These are phyloP conservation scores for Nicotiana undulata DNA, from an alignment of 257 asterid species.

Conservation along the genomic window DNA sequence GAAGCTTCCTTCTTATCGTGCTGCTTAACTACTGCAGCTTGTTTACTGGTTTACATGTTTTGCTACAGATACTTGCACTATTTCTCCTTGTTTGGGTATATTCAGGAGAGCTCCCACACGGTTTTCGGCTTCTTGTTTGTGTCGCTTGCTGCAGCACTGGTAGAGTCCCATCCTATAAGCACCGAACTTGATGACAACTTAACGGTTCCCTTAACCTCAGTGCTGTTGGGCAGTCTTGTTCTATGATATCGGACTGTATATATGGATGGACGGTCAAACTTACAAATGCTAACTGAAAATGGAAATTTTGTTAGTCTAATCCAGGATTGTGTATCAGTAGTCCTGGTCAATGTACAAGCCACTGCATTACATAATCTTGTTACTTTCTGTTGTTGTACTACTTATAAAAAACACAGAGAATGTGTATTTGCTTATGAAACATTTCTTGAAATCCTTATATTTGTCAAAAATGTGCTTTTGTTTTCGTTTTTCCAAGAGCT, in stretches of 20 bases:
- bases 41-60: slow-evolving; percentile 14
- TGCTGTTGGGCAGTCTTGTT: slow-evolving; percentile 55
- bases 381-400: background rate
- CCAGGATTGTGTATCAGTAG: background rate
- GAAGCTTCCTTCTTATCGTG: background rate
- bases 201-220: slow-evolving; percentile 71
- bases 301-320: background rate
- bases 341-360: background rate
- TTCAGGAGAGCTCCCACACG: slow-evolving; percentile 52
- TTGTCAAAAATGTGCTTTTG: no score
- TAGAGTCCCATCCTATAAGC: slow-evolving; percentile 90
- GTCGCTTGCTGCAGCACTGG: slow-evolving; percentile 68
- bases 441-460: no score
- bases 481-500: no score
- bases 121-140: slow-evolving; percentile 50
- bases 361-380: background rate
- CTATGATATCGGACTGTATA: slow-evolving; percentile 30
- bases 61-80: slow-evolving; percentile 71
- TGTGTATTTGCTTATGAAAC: background rate
- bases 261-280: background rate
- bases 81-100: slow-evolving; percentile 67
- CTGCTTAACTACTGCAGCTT: background rate
- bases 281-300: background rate
- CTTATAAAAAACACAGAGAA: background rate
- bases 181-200: slow-evolving; percentile 76